phyloP scores from a whole-genome alignment of 345 rosid genomes.

The Arabidopsis thaliana region DNA sequence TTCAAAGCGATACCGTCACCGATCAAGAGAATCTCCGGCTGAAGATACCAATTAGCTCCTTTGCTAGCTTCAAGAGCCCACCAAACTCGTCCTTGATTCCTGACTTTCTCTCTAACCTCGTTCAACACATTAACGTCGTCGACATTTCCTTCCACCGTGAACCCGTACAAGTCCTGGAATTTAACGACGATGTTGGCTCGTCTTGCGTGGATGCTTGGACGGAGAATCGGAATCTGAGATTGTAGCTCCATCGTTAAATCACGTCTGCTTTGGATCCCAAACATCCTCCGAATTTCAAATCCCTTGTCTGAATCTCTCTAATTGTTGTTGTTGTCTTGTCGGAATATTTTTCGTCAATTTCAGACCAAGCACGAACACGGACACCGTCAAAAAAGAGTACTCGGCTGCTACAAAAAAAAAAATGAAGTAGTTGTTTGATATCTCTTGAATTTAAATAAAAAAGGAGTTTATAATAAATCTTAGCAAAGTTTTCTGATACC shows the following conservation, averaged over 20 bases:
- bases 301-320: constrained; percentile 9
- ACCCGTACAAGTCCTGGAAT: constrained; percentile 94
- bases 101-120: constrained; percentile 96
- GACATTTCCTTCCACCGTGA: constrained; percentile 97
- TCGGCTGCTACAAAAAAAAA: constrained; percentile 14
- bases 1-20: constrained; percentile 80
- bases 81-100: constrained; percentile 96
- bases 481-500: constrained; percentile 22
- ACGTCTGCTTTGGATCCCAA: constrained; percentile 64
- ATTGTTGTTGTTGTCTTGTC: neutral
- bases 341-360: constrained; percentile 42
- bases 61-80: constrained; percentile 99
- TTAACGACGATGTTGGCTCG: constrained; percentile 90
- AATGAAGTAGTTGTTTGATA: constrained; percentile 1
- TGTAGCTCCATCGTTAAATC: constrained; percentile 74
- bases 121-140: constrained; percentile 94
- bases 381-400: constrained; percentile 50
- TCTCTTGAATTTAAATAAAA: neutral
- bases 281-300: constrained; percentile 48
- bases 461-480: constrained; percentile 8
- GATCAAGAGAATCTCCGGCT: constrained; percentile 66
- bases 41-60: constrained; percentile 99
- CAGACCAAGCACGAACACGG: constrained; percentile 43
- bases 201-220: constrained; percentile 97
- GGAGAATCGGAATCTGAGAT: constrained; percentile 76